phyloP scores from a whole-genome alignment of 2,329 filamentous ascomycete genomes.

The Penicillium sp. region DNA sequence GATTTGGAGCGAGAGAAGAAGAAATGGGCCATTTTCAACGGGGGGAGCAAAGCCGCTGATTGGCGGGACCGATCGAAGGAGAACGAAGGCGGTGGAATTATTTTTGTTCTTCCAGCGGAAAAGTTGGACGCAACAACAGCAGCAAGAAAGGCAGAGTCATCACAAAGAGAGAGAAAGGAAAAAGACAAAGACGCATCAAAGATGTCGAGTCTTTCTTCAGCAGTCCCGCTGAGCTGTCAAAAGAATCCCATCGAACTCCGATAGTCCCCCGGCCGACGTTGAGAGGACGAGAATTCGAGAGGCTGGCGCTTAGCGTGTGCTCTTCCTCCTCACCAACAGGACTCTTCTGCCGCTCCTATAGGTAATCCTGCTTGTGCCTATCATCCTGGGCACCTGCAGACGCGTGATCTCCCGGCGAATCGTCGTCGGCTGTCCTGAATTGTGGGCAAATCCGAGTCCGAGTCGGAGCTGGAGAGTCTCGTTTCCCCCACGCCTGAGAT shows the following conservation, averaged over 20 bases:
- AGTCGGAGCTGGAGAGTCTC: neutral
- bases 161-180: conserved; percentile 2
- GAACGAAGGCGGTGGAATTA: conserved; percentile 48
- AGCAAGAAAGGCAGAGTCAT: neutral
- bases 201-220: neutral
- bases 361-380: conserved; percentile 4
- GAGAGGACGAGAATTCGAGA: conserved; percentile 21
- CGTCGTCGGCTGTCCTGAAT: neutral
- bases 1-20: conserved; percentile 44
- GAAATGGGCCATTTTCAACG: conserved; percentile 41
- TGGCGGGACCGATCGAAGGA: conserved; percentile 38
- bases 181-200: conserved; percentile 1
- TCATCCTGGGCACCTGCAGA: conserved; percentile 11
- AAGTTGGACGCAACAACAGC: conserved; percentile 9
- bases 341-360: neutral
- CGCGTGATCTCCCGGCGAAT: neutral
- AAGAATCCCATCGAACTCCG: conserved; percentile 16
- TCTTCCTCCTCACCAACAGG: conserved; percentile 7
- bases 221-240: conserved; percentile 9
- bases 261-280: conserved; percentile 7
- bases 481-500: neutral
- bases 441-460: conserved; percentile 3
- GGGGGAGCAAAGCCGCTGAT: conserved; percentile 24
- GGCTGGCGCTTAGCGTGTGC: conserved; percentile 18
- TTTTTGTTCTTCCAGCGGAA: conserved; percentile 11